A percentile compares a stretch with the other conserved stretches of the same genome.
Conservation (phyloP, 106 monocot genomes). For the Cymbidium sinense region DNA sequence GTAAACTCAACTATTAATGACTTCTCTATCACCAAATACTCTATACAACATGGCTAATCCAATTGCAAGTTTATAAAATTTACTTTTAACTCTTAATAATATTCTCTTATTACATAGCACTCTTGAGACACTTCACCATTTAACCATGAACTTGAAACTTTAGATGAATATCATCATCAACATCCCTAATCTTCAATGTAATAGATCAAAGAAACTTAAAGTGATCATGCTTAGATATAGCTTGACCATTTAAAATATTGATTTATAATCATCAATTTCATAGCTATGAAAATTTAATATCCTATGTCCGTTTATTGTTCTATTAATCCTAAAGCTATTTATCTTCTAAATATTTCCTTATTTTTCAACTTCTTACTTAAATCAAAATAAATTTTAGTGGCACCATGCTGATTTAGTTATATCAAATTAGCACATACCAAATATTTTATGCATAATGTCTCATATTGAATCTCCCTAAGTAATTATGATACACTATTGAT, state of each 20-base stretch:
- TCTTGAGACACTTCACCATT: no score
- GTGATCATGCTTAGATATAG: no score
- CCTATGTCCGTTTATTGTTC: neutral
- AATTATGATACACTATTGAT: neutral
- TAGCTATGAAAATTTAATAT: neutral
- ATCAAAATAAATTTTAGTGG: neutral
- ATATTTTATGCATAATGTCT: neutral
- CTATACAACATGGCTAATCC: no score
- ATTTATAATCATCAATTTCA: neutral
- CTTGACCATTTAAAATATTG: no score
- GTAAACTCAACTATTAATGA: neutral
- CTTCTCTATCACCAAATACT: no score
- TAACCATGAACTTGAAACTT: no score
- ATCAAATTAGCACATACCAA: neutral
- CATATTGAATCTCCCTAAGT: neutral
- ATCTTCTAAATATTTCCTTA: neutral
- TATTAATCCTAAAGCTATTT: neutral
- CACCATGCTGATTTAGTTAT: no score
- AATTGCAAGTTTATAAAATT: neutral
- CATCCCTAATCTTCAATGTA: no score
- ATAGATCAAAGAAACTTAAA: no score
- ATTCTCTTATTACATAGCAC: neutral
- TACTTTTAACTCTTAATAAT: neutral
- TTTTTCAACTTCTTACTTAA: neutral
- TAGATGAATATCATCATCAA: no score